Base-by-base conservation (phyloP, 2,329 filamentous ascomycete species). In the Colletotrichum lindemuthianum region DNA sequence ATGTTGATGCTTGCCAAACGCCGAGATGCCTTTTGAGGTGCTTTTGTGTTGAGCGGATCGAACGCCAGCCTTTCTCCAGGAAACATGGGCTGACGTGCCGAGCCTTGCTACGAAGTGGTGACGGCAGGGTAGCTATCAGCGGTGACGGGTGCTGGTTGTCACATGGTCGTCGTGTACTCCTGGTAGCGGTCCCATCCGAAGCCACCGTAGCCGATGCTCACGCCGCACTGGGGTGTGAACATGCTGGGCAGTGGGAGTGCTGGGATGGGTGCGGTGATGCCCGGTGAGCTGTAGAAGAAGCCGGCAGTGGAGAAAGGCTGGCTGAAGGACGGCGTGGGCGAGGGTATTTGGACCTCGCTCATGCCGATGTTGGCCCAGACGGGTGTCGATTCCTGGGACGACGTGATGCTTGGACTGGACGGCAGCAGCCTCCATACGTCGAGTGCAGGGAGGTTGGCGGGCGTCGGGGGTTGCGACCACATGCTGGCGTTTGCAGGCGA, bases 351-450 rank as follows among this genome's bases (percentile, higher is more conserved):
- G 58, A 90, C 84, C 65, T 94, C 90, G 75, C 85, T 88, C 80
- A 96, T 83, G 73, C 84, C 85, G 82, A 97, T 89, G 74, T 86
- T 89, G 67, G 90, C 87, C 94, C 94, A 97, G 76, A 95, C 86
- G 55, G 88, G 86, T 63, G 88, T 85, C 41, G 89, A 90, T 75
- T 96, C 92, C 75, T 85, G 85, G 59, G 90, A 90, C 39, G 91
- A 90, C 44, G 91, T 88, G 56, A 92, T 88, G 76, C 89, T 92
- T 55, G 93, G 92, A 73, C 92, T 97, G 59, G 95, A 97, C 50
- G 94, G 92, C 59, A 97, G 83, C 70, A 97, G 89, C 77, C 91
- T 93, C 95, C 95, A 98, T 60, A 92, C 86, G 67, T 98, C 93
- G 65, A 97, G 88, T 6, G 87, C 86, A 47, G 91, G 86, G 67